Conservation (phyloP, 2,329 filamentous ascomycete species). For the Fusarium buxicola region DNA sequence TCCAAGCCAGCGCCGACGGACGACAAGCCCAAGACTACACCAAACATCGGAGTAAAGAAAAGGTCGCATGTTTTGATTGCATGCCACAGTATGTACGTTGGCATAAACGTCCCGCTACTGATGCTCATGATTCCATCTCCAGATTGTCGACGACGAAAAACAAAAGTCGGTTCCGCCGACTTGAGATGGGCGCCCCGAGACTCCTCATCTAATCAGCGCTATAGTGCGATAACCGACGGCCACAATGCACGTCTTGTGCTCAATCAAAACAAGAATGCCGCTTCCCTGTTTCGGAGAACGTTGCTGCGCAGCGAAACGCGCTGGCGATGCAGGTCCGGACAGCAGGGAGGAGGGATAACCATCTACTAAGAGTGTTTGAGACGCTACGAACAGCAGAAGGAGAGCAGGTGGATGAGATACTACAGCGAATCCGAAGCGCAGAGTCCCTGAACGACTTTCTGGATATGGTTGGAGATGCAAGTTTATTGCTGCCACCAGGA, state of each 20-base stretch:
- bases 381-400: not conserved
- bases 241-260: conserved; percentile 1
- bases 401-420: not conserved
- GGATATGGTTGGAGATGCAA: not conserved
- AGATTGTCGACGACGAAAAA: conserved; percentile 11
- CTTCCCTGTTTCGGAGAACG: not conserved
- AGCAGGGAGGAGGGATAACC: not conserved
- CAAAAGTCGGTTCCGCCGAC: not conserved
- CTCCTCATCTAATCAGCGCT: not conserved
- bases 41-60: not conserved
- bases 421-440: not conserved
- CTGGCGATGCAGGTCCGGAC: not conserved
- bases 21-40: not conserved
- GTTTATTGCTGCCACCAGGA: not conserved
- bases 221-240: conserved; percentile 7
- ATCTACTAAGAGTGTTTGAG: not conserved
- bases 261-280: not conserved
- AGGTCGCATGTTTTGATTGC: not conserved
- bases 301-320: not conserved
- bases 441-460: conserved; percentile 1
- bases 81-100: not conserved
- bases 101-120: no score
- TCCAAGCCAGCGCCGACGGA: not conserved
- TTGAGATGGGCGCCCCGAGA: no score
- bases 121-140: not conserved